phyloP scores from a whole-genome alignment of 2,329 filamentous ascomycete genomes.

The Botryotinia calthae region DNA sequence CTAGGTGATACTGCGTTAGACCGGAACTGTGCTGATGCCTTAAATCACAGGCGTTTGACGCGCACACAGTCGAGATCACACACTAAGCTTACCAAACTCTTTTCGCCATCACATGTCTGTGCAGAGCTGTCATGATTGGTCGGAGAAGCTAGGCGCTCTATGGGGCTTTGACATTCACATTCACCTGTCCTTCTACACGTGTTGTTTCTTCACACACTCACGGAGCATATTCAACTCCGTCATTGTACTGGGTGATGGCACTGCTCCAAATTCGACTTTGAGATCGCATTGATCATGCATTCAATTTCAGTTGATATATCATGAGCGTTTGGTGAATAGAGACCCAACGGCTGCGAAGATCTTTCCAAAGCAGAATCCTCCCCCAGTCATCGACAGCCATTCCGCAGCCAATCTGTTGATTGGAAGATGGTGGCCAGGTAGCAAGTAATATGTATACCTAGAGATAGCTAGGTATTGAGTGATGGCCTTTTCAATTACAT shows the following conservation, averaged over 20 bases:
- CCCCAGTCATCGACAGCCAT: not conserved
- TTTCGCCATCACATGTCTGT: not conserved
- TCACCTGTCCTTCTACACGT: not conserved
- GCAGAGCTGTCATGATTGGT: not conserved
- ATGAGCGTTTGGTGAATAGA: not conserved
- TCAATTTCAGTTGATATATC: not conserved
- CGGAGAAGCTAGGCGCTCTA: not conserved
- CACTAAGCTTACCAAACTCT: not conserved
- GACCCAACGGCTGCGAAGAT: not conserved
- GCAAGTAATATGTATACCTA: not conserved
- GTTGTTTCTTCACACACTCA: not conserved
- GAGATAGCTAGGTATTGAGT: not conserved
- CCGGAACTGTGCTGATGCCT: not conserved
- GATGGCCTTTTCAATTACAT: not conserved
- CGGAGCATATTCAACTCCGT: not conserved
- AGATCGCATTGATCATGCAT: not conserved
- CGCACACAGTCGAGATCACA: not conserved
- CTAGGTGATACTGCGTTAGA: not conserved
- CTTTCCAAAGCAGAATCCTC: not conserved
- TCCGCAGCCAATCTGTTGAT: not conserved
- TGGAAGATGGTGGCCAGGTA: not conserved
- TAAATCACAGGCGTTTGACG: not conserved
- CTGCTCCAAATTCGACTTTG: not conserved
- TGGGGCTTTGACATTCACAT: not conserved
- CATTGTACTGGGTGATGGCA: not conserved